phyloP scores from a whole-genome alignment of 2,329 filamentous ascomycete genomes.

The Rachicladosporium sp. region DNA sequence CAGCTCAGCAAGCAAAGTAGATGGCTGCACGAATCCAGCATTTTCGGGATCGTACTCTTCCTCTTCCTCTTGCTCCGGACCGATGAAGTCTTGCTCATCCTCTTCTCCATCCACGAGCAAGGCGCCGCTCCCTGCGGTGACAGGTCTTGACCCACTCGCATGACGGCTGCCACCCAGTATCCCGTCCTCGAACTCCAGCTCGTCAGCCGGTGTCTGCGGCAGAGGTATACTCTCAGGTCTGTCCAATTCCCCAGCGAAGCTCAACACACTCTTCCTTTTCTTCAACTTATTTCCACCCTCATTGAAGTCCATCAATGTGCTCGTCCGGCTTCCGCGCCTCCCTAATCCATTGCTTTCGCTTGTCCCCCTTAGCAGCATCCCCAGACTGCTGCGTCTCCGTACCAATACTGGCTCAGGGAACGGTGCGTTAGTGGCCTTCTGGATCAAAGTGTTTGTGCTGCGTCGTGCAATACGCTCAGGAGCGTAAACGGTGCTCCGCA shows the following conservation, averaged over 20 bases:
- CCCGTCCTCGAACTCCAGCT: slow-evolving; percentile 10
- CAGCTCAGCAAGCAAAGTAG: slow-evolving; percentile 82
- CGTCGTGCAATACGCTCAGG: slow-evolving; percentile 21
- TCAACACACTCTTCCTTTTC: slow-evolving; percentile 23
- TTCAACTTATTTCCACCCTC: slow-evolving; percentile 21
- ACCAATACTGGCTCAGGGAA: slow-evolving; percentile 4
- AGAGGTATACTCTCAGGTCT: slow-evolving; percentile 11
- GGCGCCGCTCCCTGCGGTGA: slow-evolving; percentile 6
- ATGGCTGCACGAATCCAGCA: slow-evolving; percentile 59
- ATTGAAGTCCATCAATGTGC: slow-evolving; percentile 14
- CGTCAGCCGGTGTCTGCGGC: slow-evolving; percentile 10
- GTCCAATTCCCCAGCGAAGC: slow-evolving; percentile 12
- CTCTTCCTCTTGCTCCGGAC: slow-evolving; percentile 19
- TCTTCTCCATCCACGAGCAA: slow-evolving; percentile 22
- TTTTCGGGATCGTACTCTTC: slow-evolving; percentile 22
- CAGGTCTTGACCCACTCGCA: slow-evolving; percentile 8
- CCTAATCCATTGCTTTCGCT: slow-evolving; percentile 2
- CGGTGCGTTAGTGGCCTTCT: slow-evolving; percentile 2
- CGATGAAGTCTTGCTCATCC: slow-evolving; percentile 31
- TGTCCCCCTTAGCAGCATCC: slow-evolving; percentile 3
- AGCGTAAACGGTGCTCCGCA: slow-evolving; percentile 66
- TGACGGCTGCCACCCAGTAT: slow-evolving; percentile 5
- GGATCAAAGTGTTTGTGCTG: slow-evolving; percentile 7
- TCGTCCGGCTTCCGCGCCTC: slow-evolving; percentile 5
- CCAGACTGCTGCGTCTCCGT: slow-evolving; percentile 7